Evolutionary conservation across 75 land plant genomes (phyloP).

Genomic region (Pseudotsuga menziesii): DNA sequence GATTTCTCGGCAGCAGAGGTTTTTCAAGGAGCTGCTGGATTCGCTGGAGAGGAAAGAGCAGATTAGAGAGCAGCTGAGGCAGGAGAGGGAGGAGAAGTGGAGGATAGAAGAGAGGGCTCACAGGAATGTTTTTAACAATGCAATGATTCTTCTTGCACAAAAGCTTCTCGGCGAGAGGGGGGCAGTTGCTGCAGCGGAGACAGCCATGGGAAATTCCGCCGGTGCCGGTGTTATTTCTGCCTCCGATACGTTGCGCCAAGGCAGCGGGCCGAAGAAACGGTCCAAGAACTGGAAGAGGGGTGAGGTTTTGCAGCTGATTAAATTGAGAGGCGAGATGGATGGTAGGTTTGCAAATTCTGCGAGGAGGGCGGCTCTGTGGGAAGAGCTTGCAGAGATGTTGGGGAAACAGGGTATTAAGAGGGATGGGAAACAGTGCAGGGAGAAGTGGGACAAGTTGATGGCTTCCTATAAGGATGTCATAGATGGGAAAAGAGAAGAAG

Average conservation of each 20-base stretch:
- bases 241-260: background rate
- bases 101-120: conserved; percentile 49
- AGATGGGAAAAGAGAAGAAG: conserved; percentile 26
- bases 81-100: conserved; percentile 53
- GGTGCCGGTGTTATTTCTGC: background rate
- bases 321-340: conserved; percentile 30
- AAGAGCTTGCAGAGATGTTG: conserved; percentile 26
- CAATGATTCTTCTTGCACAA: conserved; percentile 44
- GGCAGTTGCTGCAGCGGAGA: background rate
- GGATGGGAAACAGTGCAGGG: conserved; percentile 32
- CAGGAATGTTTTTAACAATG: conserved; percentile 35
- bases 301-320: conserved; percentile 30
- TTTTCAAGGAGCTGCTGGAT: conserved; percentile 21
- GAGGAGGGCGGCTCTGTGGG: conserved; percentile 34
- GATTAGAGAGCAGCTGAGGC: conserved; percentile 37
- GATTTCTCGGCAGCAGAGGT: conserved; percentile 23
- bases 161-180: conserved; percentile 37
- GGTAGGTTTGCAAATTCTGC: conserved; percentile 22
- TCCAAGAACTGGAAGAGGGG: conserved; percentile 32
- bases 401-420: conserved; percentile 21
- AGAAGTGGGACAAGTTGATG: conserved; percentile 38
- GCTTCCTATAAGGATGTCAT: conserved; percentile 31
- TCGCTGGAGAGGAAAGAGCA: conserved; percentile 41
- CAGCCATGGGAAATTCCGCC: background rate
- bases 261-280: conserved; percentile 22